Evolutionary conservation across 2,329 filamentous ascomycete species (phyloP), one percentile per base, ranked within the genome.

Genomic region (Exophiala phaeomuriformis): DNA sequence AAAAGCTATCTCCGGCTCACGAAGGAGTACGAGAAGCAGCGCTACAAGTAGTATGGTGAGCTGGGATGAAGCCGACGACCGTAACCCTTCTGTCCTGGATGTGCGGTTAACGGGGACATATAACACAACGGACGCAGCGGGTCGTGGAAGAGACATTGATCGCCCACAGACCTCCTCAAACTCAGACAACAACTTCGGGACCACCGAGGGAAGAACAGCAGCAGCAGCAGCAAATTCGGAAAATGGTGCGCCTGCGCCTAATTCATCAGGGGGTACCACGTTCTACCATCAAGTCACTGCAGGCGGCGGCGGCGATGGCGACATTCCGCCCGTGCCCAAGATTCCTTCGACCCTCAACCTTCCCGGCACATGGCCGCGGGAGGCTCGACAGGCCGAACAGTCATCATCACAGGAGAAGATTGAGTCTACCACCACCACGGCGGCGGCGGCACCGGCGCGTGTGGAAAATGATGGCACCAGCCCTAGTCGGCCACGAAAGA

Each of bases 251-350:
- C 19, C 19, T 19, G 19, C 19, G 19, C 19, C 19, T 19, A 19
- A 19, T 19, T 19, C 19, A 19, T 19, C 19, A 19, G 19, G 19
- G 19, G 44, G 43, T 2, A 28, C 29, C 27, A 60, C 47, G 10
- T 51, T 50, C 37, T 51, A 60, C 45, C 50, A 61, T 44, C 43
- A 55, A 42, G 31, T 56, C 10, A 52, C 48, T 33, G 44, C 49
- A 4, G 45, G 55, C 41, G 52, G 55, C 27, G 41, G 40, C 19
- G 29, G 35, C 4, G 56, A 59, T 42, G 62, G 68, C n/a, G 66
- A 64, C 35, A 70, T 75, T n/a, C 72, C 72, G 1, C 72, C 73
- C 8, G 72, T 75, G 3, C 73, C 73, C 8, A 73, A 73, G 19
- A 67, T 75, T n/a, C 72, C 72, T 9, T 61, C 66, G 0, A 66